These are phyloP conservation scores for Phytophthora tentaculata DNA, from an alignment of 352 stramenopile genomes.

Conservation along the genomic window DNA sequence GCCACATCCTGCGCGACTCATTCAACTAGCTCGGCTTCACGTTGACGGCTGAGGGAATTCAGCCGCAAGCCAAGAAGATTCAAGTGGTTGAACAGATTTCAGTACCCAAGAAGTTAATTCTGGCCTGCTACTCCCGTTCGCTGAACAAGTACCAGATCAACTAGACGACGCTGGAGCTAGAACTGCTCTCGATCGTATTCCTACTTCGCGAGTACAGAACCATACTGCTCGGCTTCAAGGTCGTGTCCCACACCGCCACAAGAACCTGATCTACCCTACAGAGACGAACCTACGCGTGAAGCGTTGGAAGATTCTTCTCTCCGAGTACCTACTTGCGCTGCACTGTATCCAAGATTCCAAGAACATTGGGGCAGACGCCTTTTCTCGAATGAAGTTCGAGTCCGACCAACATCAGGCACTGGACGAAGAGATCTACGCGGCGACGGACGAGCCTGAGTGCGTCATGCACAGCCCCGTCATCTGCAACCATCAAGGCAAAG, in stretches of 20 bases:
- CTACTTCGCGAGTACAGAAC: not conserved
- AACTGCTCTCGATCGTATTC: not conserved
- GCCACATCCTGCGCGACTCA: constrained; percentile 6
- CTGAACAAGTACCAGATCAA: constrained; percentile 1
- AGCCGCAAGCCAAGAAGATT: constrained; percentile 3
- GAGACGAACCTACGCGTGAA: not conserved
- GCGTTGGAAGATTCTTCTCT: not conserved
- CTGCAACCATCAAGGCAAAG: not conserved
- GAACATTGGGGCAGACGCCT: not conserved
- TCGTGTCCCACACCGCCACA: not conserved
- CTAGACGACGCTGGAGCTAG: not conserved
- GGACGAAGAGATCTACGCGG: not conserved
- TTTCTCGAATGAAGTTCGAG: constrained; percentile 16
- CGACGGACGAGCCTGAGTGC: not conserved
- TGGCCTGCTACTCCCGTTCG: too few species aligned
- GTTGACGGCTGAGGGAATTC: constrained; percentile 1
- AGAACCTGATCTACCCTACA: not conserved
- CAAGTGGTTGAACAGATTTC: too few species aligned
- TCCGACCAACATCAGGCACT: not conserved
- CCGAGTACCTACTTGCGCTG: not conserved
- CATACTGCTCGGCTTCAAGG: not conserved
- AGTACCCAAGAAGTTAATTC: not conserved
- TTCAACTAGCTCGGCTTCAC: constrained; percentile 5
- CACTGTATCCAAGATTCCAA: not conserved
- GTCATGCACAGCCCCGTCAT: not conserved